Evolutionary conservation across 768 basidiomycete species (phyloP).

Genomic region (Suillus lakei): DNA sequence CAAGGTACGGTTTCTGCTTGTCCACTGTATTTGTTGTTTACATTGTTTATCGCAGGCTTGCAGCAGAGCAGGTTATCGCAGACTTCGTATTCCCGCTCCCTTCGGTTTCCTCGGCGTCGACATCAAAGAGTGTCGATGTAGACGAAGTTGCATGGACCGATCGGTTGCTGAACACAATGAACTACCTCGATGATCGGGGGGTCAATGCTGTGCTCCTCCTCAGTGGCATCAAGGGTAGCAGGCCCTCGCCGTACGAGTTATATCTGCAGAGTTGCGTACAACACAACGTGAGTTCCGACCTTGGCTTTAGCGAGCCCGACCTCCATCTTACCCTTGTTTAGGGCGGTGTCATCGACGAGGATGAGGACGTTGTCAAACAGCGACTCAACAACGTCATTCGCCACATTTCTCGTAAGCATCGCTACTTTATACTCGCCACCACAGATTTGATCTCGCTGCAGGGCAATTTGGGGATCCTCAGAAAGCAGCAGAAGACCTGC

Average conservation of each 20-base stretch:
- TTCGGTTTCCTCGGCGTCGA: constrained; percentile 45
- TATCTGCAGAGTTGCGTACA: constrained; percentile 76
- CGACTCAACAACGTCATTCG: constrained; percentile 60
- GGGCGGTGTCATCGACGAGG: constrained; percentile 90
- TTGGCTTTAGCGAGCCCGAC: neutral
- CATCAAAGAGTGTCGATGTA: constrained; percentile 53
- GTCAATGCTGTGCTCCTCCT: constrained; percentile 62
- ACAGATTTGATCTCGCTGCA: constrained; percentile 26
- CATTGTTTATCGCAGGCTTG: constrained; percentile 42
- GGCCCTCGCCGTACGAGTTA: constrained; percentile 71
- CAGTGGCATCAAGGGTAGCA: constrained; percentile 67
- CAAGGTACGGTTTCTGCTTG: constrained; percentile 49
- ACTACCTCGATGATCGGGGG: constrained; percentile 63
- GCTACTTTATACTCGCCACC: neutral
- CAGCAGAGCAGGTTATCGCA: constrained; percentile 70
- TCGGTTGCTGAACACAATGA: constrained; percentile 73
- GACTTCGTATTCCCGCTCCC: constrained; percentile 87
- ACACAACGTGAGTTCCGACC: constrained; percentile 72
- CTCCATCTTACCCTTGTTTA: constrained; percentile 34
- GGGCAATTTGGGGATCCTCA: constrained; percentile 67
- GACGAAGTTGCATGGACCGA: constrained; percentile 91
- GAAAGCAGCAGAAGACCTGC: constrained; percentile 79
- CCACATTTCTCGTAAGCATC: constrained; percentile 61
- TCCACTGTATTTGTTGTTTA: constrained; percentile 1
- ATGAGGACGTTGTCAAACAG: constrained; percentile 66